A percentile compares a stretch with the other conserved stretches of the same genome.
These are phyloP conservation scores for Aureobasidium musti DNA, from an alignment of 2,329 filamentous ascomycete genomes.

Conservation along the genomic window DNA sequence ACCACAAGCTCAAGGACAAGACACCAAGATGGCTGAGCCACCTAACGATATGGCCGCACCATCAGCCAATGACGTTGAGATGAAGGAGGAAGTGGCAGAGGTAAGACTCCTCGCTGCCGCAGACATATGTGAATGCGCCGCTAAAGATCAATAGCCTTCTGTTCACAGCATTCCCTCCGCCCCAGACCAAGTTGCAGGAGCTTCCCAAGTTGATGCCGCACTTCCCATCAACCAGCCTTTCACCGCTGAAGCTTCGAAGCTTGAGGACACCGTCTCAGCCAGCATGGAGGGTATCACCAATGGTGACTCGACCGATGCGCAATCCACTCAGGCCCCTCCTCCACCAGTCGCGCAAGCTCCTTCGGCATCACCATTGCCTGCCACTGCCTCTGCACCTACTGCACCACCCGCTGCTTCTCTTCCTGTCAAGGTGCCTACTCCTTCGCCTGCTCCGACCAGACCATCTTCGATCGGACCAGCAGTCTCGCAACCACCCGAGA, in stretches of 20 bases:
- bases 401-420: constrained; percentile 26
- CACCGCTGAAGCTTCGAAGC: background rate
- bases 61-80: constrained; percentile 38
- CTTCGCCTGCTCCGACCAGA: constrained; percentile 38
- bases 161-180: constrained; percentile 18
- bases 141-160: constrained; percentile 4
- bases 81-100: constrained; percentile 42
- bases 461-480: constrained; percentile 36
- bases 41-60: constrained; percentile 36
- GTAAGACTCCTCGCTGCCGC: constrained; percentile 31
- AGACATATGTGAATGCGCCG: background rate
- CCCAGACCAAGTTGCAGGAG: constrained; percentile 31
- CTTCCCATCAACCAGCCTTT: constrained; percentile 8
- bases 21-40: constrained; percentile 36
- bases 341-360: constrained; percentile 22
- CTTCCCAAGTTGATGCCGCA: constrained; percentile 4
- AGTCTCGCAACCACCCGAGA: constrained; percentile 37
- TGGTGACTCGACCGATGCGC: background rate
- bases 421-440: constrained; percentile 22
- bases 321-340: background rate
- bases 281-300: constrained; percentile 8
- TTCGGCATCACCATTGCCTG: constrained; percentile 20
- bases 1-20: background rate
- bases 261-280: background rate
- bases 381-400: constrained; percentile 18